Conservation (phyloP, 2,329 filamentous ascomycete genomes). For the Cyphellophora europaea region DNA sequence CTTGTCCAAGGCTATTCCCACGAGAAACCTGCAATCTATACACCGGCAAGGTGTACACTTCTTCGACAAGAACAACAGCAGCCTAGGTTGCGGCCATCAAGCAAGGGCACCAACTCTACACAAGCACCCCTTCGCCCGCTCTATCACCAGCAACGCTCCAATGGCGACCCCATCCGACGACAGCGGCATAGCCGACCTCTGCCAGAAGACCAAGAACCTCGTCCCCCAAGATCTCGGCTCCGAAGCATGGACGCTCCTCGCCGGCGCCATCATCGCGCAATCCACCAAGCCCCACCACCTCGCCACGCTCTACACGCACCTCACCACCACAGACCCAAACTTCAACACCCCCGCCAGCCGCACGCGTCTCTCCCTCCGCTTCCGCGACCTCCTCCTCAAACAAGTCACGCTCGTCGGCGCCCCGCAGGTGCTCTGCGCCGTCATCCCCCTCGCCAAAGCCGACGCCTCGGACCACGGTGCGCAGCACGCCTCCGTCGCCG, state of each 20-base stretch:
- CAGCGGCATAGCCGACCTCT: slow-evolving; percentile 10
- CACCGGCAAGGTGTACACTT: no score
- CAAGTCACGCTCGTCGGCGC: slow-evolving; percentile 24
- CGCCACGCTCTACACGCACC: slow-evolving; percentile 21
- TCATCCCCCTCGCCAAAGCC: slow-evolving; percentile 21
- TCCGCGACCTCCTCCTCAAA: slow-evolving; percentile 24
- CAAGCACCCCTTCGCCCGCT: no score
- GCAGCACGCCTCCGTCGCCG: slow-evolving; percentile 1
- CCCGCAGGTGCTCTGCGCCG: slow-evolving; percentile 21
- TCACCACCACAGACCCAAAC: slow-evolving; percentile 14
- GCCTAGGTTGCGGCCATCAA: no score
- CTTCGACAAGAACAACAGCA: no score
- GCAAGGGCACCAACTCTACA: no score
- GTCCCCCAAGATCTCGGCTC: slow-evolving; percentile 48
- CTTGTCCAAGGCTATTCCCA: no score
- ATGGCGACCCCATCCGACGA: no score
- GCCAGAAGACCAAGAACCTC: slow-evolving; percentile 17
- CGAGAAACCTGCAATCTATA: no score
- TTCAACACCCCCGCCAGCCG: slow-evolving; percentile 8
- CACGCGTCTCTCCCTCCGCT: slow-evolving; percentile 9
- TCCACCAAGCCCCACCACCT: slow-evolving; percentile 20
- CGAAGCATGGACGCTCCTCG: slow-evolving; percentile 41
- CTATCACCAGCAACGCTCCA: no score
- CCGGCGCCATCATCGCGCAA: slow-evolving; percentile 21
- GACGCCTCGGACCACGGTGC: slow-evolving; percentile 18